Evolutionary conservation across 495 filamentous ascomycete species (phyloP).

Genomic region (Gamarada debralockiae): DNA sequence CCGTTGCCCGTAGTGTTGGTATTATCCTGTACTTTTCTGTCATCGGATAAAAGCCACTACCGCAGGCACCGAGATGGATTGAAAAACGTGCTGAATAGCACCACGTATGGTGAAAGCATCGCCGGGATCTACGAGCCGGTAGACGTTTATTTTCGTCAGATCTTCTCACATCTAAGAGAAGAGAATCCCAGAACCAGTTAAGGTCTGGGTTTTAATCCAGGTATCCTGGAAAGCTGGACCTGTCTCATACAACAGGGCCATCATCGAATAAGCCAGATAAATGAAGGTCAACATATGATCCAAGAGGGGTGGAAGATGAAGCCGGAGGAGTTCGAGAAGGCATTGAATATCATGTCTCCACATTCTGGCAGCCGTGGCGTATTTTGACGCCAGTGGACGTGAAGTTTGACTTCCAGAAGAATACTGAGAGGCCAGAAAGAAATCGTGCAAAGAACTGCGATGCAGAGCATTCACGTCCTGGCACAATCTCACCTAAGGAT

Average conservation of each 20-base stretch:
- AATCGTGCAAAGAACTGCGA: conserved; percentile 69
- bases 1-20: no score
- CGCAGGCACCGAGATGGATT: no score
- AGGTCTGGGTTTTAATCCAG: no score
- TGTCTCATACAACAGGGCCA: conserved; percentile 73
- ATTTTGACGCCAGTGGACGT: conserved; percentile 57
- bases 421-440: conserved; percentile 75
- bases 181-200: no score
- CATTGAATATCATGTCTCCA: conserved; percentile 81
- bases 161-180: no score
- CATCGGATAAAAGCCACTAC: no score
- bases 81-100: no score
- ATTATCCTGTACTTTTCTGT: no score
- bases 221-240: conserved; percentile 74
- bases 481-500: no score
- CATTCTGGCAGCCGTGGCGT: conserved; percentile 79
- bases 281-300: conserved; percentile 84
- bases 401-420: conserved; percentile 59
- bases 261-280: conserved; percentile 76
- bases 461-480: conserved; percentile 70
- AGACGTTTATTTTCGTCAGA: no score
- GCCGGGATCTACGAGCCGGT: no score
- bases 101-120: no score
- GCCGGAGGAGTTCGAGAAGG: conserved; percentile 69
- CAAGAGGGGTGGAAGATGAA: conserved; percentile 63